Evolutionary conservation across 176 grass and related monocot species (phyloP), one percentile per base, ranked within the genome.

Genomic region (Triticum dicoccoides): DNA sequence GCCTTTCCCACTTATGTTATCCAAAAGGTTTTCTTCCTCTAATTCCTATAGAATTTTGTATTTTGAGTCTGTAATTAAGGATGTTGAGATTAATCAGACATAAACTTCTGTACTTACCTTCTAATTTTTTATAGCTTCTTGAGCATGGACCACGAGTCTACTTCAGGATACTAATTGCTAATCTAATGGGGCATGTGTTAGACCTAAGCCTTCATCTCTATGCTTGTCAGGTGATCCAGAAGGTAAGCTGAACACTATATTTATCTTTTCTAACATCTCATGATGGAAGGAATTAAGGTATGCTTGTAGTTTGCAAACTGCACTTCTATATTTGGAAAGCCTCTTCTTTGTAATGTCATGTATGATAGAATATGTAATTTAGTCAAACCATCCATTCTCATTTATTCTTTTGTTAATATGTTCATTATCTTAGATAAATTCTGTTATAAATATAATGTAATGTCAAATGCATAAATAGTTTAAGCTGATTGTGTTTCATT

Each of bases 151-250:
- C 85, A 45, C 4, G 13, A 20, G 64, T n/a, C 35, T 72, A 51
- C 69, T 84, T 37, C 66, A 88, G 90, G 63, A 47, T 86, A 72
- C 61, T 90, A 65, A 86, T 84, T 13, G 39, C 72, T 11, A 8
- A 73, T 61, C 88, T 95, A 24, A 44, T 29, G 77, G 82, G 82
- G 38, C 23, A 84, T 67, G 83, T 90, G 58, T 41, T 95, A 15
- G 20, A 13, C 3, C 74, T 90, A 30, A 83, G 90, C 54, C 69
- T 84, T 81, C 68, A 95, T 21, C 32, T 42, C 71, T 84, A 82
- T 18, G 90, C 88, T 1, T 88, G 75, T 71, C 34, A 63, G 66
- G 93, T 95, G 49, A 77, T 95, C 20, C 86, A 92, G 29, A 95
- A 87, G 86, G 93, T 95, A 86, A 73, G 66, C 6, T 62, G 17